Evolutionary conservation across 2,329 filamentous ascomycete species (phyloP).

Genomic region (Cladosporium sp.): DNA sequence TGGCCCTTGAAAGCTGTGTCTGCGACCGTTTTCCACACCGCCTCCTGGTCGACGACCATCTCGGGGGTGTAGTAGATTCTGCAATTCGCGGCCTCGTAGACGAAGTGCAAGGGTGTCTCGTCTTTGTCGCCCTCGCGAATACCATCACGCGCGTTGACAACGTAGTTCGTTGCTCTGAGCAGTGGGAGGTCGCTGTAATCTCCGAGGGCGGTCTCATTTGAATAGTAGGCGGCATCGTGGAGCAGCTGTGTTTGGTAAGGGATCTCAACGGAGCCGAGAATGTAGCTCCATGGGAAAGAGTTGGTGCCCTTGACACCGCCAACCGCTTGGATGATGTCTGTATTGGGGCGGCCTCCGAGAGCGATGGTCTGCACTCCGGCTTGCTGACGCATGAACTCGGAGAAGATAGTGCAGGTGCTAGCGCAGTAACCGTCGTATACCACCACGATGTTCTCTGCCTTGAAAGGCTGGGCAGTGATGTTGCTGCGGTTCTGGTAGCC

Average conservation of each 20-base stretch:
- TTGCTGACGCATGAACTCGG: slow-evolving; percentile 48
- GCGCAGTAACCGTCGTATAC: slow-evolving; percentile 49
- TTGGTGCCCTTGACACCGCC: slow-evolving; percentile 49
- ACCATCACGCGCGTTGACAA: slow-evolving; percentile 35
- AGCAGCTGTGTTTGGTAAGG: slow-evolving; percentile 30
- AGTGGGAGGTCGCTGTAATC: slow-evolving; percentile 31
- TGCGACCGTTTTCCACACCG: slow-evolving; percentile 48
- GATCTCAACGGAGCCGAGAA: slow-evolving; percentile 24
- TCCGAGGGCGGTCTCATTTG: slow-evolving; percentile 29
- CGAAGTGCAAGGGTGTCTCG: slow-evolving; percentile 50
- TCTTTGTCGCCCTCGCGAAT: slow-evolving; percentile 37
- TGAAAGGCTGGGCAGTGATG: slow-evolving; percentile 53
- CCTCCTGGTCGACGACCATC: slow-evolving; percentile 51
- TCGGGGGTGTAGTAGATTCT: slow-evolving; percentile 53
- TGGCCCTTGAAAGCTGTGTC: slow-evolving; percentile 35
- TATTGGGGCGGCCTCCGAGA: slow-evolving; percentile 44
- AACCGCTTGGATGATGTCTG: slow-evolving; percentile 46
- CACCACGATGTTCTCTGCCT: slow-evolving; percentile 58
- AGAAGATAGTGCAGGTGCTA: slow-evolving; percentile 48
- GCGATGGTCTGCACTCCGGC: slow-evolving; percentile 45
- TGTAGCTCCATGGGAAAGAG: slow-evolving; percentile 27
- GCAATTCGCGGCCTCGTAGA: slow-evolving; percentile 52
- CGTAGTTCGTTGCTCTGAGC: slow-evolving; percentile 26
- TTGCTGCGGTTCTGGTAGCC: slow-evolving; percentile 53
- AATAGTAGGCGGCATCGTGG: slow-evolving; percentile 30